Evolutionary conservation across 371 early-diverging fungal genomes (phyloP).

Genomic region (Mucor saturninus): DNA sequence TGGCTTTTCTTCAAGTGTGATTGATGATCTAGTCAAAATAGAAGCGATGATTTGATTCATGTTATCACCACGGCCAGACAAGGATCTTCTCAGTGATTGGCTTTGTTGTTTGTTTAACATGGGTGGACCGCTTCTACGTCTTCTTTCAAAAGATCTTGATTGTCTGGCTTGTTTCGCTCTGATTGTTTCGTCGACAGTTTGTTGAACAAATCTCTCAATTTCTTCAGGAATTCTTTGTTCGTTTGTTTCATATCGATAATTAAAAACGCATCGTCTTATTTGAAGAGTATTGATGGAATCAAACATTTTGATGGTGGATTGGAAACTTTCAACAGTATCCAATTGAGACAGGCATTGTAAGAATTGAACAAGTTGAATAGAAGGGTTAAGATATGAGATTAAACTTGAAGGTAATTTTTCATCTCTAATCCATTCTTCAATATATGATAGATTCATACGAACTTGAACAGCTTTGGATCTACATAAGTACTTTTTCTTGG

Average conservation of each 20-base stretch:
- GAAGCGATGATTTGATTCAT: constrained; percentile 33
- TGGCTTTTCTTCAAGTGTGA: constrained; percentile 2
- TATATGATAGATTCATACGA: constrained; percentile 75
- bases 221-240: constrained; percentile 73
- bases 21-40: constrained; percentile 15
- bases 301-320: constrained; percentile 70
- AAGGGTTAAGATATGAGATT: constrained; percentile 59
- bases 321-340: constrained; percentile 64
- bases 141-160: constrained; percentile 43
- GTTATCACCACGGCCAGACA: constrained; percentile 32
- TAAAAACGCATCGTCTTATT: constrained; percentile 69
- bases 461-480: constrained; percentile 83
- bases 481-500: constrained; percentile 72
- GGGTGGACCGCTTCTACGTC: constrained; percentile 26
- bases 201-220: constrained; percentile 69
- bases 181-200: constrained; percentile 66
- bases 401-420: constrained; percentile 55
- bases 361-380: constrained; percentile 81
- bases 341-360: constrained; percentile 80
- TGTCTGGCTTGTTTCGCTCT: constrained; percentile 55
- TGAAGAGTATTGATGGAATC: constrained; percentile 71
- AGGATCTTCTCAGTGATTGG: constrained; percentile 30
- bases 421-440: constrained; percentile 85
- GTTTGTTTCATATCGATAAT: constrained; percentile 86
- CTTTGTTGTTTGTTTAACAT: constrained; percentile 2